phyloP scores from a whole-genome alignment of 2,329 filamentous ascomycete genomes.

The Colletotrichum horii region DNA sequence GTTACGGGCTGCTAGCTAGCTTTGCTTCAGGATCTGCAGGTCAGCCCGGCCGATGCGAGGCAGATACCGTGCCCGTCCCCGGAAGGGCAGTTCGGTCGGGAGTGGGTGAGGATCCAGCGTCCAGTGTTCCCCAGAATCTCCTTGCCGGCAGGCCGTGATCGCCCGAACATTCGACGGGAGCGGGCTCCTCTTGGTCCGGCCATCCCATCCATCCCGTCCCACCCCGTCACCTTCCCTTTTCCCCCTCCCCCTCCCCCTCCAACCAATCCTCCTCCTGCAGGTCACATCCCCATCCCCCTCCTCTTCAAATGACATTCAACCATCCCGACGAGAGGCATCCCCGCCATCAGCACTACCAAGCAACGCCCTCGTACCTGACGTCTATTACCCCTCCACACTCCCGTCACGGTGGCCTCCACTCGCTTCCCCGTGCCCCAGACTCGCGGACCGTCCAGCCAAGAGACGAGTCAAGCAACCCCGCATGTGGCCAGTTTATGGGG shows the following conservation, averaged over 20 bases:
- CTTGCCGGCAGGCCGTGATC: slow-evolving; percentile 10
- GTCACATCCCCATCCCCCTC: background rate
- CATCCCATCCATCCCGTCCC: background rate
- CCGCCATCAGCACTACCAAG: background rate
- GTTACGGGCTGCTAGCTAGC: background rate
- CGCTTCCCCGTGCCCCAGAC: slow-evolving; percentile 12
- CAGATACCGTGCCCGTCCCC: background rate
- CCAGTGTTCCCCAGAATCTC: background rate
- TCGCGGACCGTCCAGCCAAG: slow-evolving; percentile 8
- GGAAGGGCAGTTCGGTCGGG: background rate
- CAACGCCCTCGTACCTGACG: background rate
- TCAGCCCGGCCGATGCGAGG: background rate
- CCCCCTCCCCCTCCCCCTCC: background rate
- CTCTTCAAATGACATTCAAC: background rate
- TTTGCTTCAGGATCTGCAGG: slow-evolving; percentile 10
- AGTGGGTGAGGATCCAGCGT: background rate
- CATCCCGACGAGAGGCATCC: background rate
- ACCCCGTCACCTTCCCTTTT: background rate
- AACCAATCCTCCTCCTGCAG: background rate
- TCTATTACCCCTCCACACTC: background rate
- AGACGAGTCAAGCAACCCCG: slow-evolving; percentile 19
- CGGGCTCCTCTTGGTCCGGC: background rate
- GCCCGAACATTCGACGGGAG: background rate
- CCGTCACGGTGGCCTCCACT: background rate
- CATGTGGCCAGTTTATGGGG: slow-evolving; percentile 21